Percentiles rank a stretch among this genome's conserved stretches.
These are phyloP conservation scores for Nelumbo lutea DNA, from an alignment of 164 flowering plant species.

Conservation along the genomic window DNA sequence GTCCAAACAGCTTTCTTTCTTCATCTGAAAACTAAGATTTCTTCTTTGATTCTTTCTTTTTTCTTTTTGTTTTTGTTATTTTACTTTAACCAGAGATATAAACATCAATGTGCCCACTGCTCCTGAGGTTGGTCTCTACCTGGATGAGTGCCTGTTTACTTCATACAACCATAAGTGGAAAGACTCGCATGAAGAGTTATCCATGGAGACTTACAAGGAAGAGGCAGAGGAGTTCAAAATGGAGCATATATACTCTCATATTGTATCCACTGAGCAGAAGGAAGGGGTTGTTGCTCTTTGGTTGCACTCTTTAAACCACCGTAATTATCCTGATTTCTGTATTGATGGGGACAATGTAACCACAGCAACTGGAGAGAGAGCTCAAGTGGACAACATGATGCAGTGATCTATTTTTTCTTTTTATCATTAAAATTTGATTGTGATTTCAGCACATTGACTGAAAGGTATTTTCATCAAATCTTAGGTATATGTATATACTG, in stretches of 20 bases:
- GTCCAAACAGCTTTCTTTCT: too few relatives aligned
- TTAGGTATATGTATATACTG: too few relatives aligned
- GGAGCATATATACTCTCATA: conserved; percentile 78
- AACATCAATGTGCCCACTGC: conserved; percentile 86
- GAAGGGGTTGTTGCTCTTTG: conserved; percentile 80
- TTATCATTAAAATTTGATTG: too few relatives aligned
- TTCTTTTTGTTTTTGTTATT: background rate
- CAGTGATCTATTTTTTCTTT: conserved; percentile 2
- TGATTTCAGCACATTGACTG: too few relatives aligned
- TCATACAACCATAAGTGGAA: conserved; percentile 89
- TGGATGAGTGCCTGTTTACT: conserved; percentile 88
- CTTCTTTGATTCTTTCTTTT: background rate
- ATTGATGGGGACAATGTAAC: conserved; percentile 12
- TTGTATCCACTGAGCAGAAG: conserved; percentile 74
- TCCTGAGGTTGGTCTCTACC: conserved; percentile 89
- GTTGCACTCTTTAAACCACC: conserved; percentile 86
- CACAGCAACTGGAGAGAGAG: conserved; percentile 2
- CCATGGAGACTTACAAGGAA: conserved; percentile 66
- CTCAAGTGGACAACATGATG: conserved; percentile 22
- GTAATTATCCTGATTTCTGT: conserved; percentile 83
- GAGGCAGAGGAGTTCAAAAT: conserved; percentile 88
- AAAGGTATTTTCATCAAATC: too few relatives aligned
- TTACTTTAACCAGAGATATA: conserved; percentile 46
- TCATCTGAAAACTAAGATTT: too few relatives aligned
- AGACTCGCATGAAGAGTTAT: conserved; percentile 76